Evolutionary conservation across 441 rosid species (phyloP), one percentile per base, ranked within the genome.

Genomic region (Caryocar brasiliense): DNA sequence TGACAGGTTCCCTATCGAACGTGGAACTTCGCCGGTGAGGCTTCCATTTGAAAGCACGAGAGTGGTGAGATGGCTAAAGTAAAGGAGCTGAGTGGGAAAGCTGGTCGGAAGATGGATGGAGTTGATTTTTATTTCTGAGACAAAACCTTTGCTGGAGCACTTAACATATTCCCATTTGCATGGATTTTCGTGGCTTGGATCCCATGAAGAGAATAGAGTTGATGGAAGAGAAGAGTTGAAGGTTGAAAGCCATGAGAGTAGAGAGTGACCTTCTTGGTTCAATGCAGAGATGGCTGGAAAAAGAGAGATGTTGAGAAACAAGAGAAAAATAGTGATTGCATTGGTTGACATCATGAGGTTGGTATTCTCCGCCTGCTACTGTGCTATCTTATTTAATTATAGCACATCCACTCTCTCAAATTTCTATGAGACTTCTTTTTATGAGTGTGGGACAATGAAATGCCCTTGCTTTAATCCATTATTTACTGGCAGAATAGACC

Each of bases 221-320:
- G 84, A 34, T 1, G 84, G 66, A 12, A 70, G 47, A 11, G 83
- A 70, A 40, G 81, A 70, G 51, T 74, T 65, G 64, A 78, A 78
- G 18, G 78, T 65, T 28, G 86, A 66, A 54, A 83, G 80, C 87
- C 92, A 80, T 59, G 92, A 80, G 51, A 78, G 83, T 2, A 83
- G 74, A 30, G 80, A 69, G 25, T 50, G 71, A 18, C 87, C 92
- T 78, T 83, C 92, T 42, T 74, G 80, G 61, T 80, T 83, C 72
- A 80, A 50, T 14, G 80, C 74, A 48, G 72, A 68, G 39, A 62
- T 56, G 45, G 74, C 43, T 38, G 74, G 80, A 56, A 72, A 61
- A 42, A 76, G 56, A 35, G 64, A 61, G 48, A 74, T 28, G 46
- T 54, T 69, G 30, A 79, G 73, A 42, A 80, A 54, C 64, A 80